A percentile compares a stretch with the other conserved stretches of the same genome.
These are phyloP conservation scores for Pythium vanterpoolii DNA, from an alignment of 352 stramenopile genomes.

Conservation along the genomic window DNA sequence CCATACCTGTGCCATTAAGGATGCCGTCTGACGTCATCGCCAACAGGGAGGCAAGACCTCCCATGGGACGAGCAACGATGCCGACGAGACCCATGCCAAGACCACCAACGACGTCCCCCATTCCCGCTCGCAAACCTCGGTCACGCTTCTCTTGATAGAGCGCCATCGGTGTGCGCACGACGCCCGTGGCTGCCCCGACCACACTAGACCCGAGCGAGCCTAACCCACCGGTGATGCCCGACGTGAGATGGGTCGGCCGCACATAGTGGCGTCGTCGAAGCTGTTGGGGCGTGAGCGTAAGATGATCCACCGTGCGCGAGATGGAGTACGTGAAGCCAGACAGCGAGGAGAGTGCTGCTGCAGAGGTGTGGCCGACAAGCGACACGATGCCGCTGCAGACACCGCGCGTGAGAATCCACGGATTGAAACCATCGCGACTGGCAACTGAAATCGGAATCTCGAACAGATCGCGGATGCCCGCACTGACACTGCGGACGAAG, in stretches of 20 bases:
- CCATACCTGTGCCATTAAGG: conserved; percentile 55
- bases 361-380: conserved; percentile 66
- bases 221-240: conserved; percentile 58
- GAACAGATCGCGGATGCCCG: conserved; percentile 71
- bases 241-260: conserved; percentile 58
- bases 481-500: conserved; percentile 68
- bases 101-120: conserved; percentile 65
- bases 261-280: conserved; percentile 60
- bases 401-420: conserved; percentile 71
- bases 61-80: conserved; percentile 73
- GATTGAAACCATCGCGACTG: conserved; percentile 70
- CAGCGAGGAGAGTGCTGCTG: conserved; percentile 65
- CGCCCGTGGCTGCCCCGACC: conserved; percentile 66
- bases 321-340: conserved; percentile 83
- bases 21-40: conserved; percentile 76
- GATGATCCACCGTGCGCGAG: conserved; percentile 76
- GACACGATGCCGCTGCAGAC: conserved; percentile 64
- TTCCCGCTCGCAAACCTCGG: conserved; percentile 52
- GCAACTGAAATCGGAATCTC: conserved; percentile 66
- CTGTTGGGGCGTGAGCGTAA: conserved; percentile 62
- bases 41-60: conserved; percentile 71
- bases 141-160: conserved; percentile 67
- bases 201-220: conserved; percentile 72
- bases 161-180: conserved; percentile 74
- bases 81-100: conserved; percentile 78